Evolutionary conservation across 2,329 filamentous ascomycete genomes (phyloP), one percentile per base, ranked within the genome.

Genomic region (Podosphaera aphanis): DNA sequence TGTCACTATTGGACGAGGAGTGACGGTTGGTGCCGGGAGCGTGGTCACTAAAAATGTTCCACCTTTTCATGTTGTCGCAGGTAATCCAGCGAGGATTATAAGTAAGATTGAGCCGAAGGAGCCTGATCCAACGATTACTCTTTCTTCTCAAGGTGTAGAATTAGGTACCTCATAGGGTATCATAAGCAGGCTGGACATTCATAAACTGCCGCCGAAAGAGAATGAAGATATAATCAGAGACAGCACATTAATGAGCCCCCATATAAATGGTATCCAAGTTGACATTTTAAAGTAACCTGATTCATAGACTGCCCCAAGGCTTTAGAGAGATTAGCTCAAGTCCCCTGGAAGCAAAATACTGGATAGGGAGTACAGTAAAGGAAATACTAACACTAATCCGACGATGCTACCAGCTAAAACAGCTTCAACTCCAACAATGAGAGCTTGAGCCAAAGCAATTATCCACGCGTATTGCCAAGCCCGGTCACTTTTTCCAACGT

Each of bases 1-100:
- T 0, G 75, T 93, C 20, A 86, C 71, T 1, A 79, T 93, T 51
- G 84, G 85, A 0, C 67, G 70, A 46, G 83, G 84, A 0, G 68
- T 66, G 3, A 81, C 77, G 0, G 69, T 93, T 49, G 85, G 83
- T 1, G 84, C 85, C 1, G 83, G 79, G 1, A 83, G 78, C 57
- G 81, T 92, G 3, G 83, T 93, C 20, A 90, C 82, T 2, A 90
- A 79, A 63, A 67, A 79, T 59, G n/a, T 83, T n/a, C 68, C 73
- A 3, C 67, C 71, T 6, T 76, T 73, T 50, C 68, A 68, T 7
- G 67, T 77, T 11, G 75, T 74, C 0, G 77, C 66, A 16, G 79
- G 79, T 0, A 83, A 81, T 53, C 79, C 79, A 33, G 78, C 77
- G 10, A 67, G 66, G 43, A 60, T 79, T 15, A 60, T 81, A 44